phyloP scores from a whole-genome alignment of 2,329 filamentous ascomycete species.

The Colletotrichum neosansevieriae region DNA sequence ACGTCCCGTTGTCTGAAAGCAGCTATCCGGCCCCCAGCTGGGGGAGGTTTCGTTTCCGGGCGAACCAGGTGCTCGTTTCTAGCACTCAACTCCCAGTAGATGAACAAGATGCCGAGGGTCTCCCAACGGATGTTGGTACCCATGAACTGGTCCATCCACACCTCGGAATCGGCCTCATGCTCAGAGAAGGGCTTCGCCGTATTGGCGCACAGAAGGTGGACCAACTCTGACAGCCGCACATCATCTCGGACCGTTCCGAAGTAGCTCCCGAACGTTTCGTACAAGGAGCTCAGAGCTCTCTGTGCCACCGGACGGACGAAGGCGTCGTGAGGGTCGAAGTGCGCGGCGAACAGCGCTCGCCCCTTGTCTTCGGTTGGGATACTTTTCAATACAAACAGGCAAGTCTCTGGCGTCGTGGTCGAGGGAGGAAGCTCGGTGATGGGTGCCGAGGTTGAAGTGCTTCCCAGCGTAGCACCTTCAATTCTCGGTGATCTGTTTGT shows the following conservation, averaged over 20 bases:
- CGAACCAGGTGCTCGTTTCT: slow-evolving; percentile 14
- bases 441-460: slow-evolving; percentile 23
- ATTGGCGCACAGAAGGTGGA: slow-evolving; percentile 45
- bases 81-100: slow-evolving; percentile 39
- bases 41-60: slow-evolving; percentile 38
- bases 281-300: slow-evolving; percentile 39
- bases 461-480: slow-evolving; percentile 21
- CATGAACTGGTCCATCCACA: slow-evolving; percentile 33
- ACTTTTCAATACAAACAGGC: slow-evolving; percentile 52
- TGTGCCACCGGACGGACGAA: slow-evolving; percentile 39
- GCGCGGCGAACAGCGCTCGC: slow-evolving; percentile 31
- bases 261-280: slow-evolving; percentile 40
- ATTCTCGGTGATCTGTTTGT: not conserved
- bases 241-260: slow-evolving; percentile 40
- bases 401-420: slow-evolving; percentile 48
- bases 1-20: slow-evolving; percentile 38
- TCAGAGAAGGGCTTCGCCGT: slow-evolving; percentile 35
- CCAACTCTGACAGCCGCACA: slow-evolving; percentile 18
- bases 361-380: slow-evolving; percentile 45
- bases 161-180: slow-evolving; percentile 27
- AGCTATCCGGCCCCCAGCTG: not conserved
- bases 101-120: slow-evolving; percentile 36
- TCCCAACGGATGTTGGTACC: slow-evolving; percentile 31
- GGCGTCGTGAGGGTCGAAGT: slow-evolving; percentile 41
- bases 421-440: not conserved